phyloP scores from a whole-genome alignment of 2,329 filamentous ascomycete genomes.

The Exophiala dermatitidis region DNA sequence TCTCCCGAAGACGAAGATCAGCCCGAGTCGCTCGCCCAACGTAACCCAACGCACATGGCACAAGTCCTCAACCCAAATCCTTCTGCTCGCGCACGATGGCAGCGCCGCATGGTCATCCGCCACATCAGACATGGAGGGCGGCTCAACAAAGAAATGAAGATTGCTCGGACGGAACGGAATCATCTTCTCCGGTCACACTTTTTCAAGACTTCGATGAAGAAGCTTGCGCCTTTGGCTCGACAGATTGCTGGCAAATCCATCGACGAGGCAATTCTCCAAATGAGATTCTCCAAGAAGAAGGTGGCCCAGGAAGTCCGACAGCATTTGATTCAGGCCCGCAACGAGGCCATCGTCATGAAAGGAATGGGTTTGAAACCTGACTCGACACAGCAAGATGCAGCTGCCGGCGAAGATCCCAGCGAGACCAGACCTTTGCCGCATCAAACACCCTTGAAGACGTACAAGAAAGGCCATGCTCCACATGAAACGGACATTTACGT shows the following conservation, averaged over 20 bases:
- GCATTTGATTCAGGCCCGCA: conserved; percentile 72
- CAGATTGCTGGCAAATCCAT: conserved; percentile 92
- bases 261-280: conserved; percentile 87
- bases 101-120: conserved; percentile 76
- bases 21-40: conserved; percentile 21
- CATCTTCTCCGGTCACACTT: conserved; percentile 57
- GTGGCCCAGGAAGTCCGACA: conserved; percentile 70
- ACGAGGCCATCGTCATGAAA: conserved; percentile 68
- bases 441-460: conserved; percentile 50
- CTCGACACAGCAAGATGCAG: neutral
- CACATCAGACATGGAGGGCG: conserved; percentile 63
- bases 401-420: conserved; percentile 15
- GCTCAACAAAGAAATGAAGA: conserved; percentile 56
- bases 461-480: conserved; percentile 64
- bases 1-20: neutral
- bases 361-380: conserved; percentile 66
- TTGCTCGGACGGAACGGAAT: conserved; percentile 60
- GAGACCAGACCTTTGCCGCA: conserved; percentile 22
- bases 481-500: conserved; percentile 79
- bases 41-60: conserved; percentile 51
- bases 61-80: conserved; percentile 69
- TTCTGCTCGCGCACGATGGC: conserved; percentile 61
- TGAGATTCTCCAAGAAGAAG: conserved; percentile 94
- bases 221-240: conserved; percentile 73
- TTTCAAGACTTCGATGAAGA: conserved; percentile 84